Percentiles rank a stretch among this genome's conserved stretches.
Evolutionary conservation across 2,329 filamentous ascomycete species (phyloP).

Genomic region (Botryotinia globosa): DNA sequence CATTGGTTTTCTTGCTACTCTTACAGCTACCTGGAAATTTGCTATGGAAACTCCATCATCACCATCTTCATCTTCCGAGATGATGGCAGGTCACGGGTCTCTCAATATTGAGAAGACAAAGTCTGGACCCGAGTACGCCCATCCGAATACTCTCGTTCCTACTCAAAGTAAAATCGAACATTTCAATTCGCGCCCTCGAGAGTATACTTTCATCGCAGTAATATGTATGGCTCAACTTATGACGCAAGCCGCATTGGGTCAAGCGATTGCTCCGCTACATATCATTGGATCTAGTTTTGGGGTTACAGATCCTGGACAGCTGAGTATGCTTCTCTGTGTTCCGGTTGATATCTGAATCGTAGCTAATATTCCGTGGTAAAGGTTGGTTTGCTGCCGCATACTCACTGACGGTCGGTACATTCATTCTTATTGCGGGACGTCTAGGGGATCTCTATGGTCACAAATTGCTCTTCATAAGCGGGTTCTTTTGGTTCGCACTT

Average conservation of each 20-base stretch:
- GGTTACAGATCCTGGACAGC: slow-evolving; percentile 43
- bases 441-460: slow-evolving; percentile 54
- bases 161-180: slow-evolving; percentile 19
- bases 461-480: slow-evolving; percentile 46
- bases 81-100: not conserved
- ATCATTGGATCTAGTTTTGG: slow-evolving; percentile 49
- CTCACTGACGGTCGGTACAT: slow-evolving; percentile 53
- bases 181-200: slow-evolving; percentile 30
- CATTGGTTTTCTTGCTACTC: not conserved
- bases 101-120: slow-evolving; percentile 1
- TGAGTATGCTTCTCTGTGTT: slow-evolving; percentile 31
- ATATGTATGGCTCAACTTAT: slow-evolving; percentile 49
- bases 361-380: not conserved
- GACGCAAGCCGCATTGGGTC: slow-evolving; percentile 48
- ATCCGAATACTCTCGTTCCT: slow-evolving; percentile 17
- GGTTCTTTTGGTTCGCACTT: slow-evolving; percentile 42
- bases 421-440: slow-evolving; percentile 52
- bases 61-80: not conserved
- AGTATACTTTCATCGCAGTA: slow-evolving; percentile 43
- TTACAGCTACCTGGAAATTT: not conserved
- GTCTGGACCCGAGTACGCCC: not conserved
- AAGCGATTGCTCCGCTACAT: slow-evolving; percentile 48
- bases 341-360: not conserved
- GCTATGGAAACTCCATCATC: not conserved
- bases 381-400: slow-evolving; percentile 59